phyloP scores from a whole-genome alignment of 2,329 filamentous ascomycete genomes.

The Diaporthe australafricana region DNA sequence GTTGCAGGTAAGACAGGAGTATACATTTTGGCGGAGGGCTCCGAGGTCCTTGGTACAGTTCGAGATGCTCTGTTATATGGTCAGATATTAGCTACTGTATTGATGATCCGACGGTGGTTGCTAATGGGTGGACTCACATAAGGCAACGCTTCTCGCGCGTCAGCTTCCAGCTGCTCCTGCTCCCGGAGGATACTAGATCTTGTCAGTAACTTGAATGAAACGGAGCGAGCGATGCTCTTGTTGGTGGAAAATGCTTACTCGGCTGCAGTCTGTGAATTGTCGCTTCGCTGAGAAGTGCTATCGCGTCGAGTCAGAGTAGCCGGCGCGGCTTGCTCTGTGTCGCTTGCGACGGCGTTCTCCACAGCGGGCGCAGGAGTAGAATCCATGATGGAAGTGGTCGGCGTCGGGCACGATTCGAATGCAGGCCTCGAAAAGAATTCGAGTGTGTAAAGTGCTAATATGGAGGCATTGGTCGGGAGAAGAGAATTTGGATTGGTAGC shows the following conservation, averaged over 20 bases:
- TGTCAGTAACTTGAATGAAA: conserved; percentile 2
- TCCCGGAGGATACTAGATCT: conserved; percentile 80
- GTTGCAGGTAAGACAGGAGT: conserved; percentile 94
- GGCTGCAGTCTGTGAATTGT: conserved; percentile 78
- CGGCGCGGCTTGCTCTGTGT: conserved; percentile 51
- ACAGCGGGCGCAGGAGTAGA: conserved; percentile 46
- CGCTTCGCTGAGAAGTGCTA: conserved; percentile 71
- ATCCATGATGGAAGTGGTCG: conserved; percentile 47
- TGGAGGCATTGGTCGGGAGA: not conserved
- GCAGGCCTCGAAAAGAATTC: no score
- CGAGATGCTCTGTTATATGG: conserved; percentile 80
- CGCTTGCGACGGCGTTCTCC: conserved; percentile 40
- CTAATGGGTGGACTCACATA: conserved; percentile 71
- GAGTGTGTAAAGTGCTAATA: not conserved
- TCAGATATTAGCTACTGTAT: conserved; percentile 35
- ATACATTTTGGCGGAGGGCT: conserved; percentile 86
- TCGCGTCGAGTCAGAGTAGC: conserved; percentile 57
- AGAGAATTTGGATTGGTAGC: not conserved
- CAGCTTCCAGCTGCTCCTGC: conserved; percentile 91
- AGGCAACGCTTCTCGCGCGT: conserved; percentile 93
- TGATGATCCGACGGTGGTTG: not conserved
- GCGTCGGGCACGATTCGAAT: not conserved
- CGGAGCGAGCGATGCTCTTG: no score
- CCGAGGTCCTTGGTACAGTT: conserved; percentile 93
- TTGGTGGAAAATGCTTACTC: conserved; percentile 61